Conservation (phyloP, 805 yeast genomes). For the Osmozyma mogii region DNA sequence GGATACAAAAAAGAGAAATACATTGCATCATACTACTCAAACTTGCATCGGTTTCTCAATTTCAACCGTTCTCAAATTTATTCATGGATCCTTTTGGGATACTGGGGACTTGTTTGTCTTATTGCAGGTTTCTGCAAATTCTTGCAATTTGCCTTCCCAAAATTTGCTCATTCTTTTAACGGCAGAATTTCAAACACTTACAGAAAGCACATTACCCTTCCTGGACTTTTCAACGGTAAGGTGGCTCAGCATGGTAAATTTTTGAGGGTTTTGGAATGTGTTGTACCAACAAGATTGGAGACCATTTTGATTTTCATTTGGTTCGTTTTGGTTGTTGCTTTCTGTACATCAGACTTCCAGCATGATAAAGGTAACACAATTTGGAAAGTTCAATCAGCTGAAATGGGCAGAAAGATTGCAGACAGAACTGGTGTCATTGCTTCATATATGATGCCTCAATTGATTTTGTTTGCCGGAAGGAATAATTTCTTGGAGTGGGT, state of each 20-base stretch:
- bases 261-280: constrained; percentile 10
- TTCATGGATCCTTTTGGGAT: constrained; percentile 21
- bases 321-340: constrained; percentile 24
- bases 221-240: constrained; percentile 23
- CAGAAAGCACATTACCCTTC: constrained; percentile 24
- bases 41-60: constrained; percentile 20
- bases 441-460: constrained; percentile 43
- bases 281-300: constrained; percentile 50
- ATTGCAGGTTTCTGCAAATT: constrained; percentile 26
- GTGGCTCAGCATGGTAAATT: constrained; percentile 14
- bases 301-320: constrained; percentile 33
- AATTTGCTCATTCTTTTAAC: constrained; percentile 9
- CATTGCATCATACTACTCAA: constrained; percentile 20
- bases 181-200: constrained; percentile 10
- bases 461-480: constrained; percentile 59
- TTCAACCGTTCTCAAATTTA: constrained; percentile 34
- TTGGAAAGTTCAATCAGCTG: constrained; percentile 16
- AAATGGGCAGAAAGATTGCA: constrained; percentile 38
- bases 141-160: constrained; percentile 16
- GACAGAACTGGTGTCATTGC: constrained; percentile 49
- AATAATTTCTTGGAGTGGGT: constrained; percentile 58
- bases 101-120: constrained; percentile 25
- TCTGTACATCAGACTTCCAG: constrained; percentile 18
- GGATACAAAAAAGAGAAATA: constrained; percentile 13
- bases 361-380: constrained; percentile 19